Evolutionary conservation across 768 basidiomycete genomes (phyloP), one percentile per base, ranked within the genome.

Genomic region (Ephemerocybe angulata): DNA sequence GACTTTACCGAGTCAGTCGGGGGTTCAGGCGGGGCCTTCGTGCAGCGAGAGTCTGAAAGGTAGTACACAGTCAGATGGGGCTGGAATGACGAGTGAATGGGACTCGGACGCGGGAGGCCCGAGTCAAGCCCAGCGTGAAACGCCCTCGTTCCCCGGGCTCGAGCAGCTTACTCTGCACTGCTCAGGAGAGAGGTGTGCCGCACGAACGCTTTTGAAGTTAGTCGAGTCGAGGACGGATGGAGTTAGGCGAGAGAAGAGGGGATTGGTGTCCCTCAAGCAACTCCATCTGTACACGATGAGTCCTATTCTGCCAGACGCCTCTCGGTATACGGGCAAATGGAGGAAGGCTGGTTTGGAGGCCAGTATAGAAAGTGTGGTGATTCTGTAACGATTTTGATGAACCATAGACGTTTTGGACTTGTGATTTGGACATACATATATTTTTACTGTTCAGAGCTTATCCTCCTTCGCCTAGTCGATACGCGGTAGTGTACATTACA

Each of bases 251-350:
- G 27, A 49, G 54, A 40, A 27, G 51, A 12, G 8, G 44, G 33
- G n/a, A n/a, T n/a, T n/a, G n/a, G n/a, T 31, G 21, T 12, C n/a
- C 11, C 62, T 74, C n/a, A 60, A 63, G 43, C 51, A 54, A 15
- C 64, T 74, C 46, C 60, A 62, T 21, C 55, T 74, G 40, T 48
- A 67, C 57, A 71, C 71, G 21, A 64, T 69, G 62, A 65, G 62
- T 29, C 65, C 66, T 17, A 50, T 61, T 2, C 55, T 63, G 2
- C 40, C 59, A 7, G 66, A 65, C 33, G 53, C 64, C 22, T 60
- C 61, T 7, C 58, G 57, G 27, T 59, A 46, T 22, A 54, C 66
- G 30, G 55, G 53, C 33, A 40, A 52, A 19, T 65, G 67, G 70
- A 61, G 35, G 15, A 52, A 59, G 15, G 67, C 66, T 19, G 70